A percentile compares a stretch with the other conserved stretches of the same genome.
Conservation (phyloP, 805 yeast genomes). For the Pichia exigua region DNA sequence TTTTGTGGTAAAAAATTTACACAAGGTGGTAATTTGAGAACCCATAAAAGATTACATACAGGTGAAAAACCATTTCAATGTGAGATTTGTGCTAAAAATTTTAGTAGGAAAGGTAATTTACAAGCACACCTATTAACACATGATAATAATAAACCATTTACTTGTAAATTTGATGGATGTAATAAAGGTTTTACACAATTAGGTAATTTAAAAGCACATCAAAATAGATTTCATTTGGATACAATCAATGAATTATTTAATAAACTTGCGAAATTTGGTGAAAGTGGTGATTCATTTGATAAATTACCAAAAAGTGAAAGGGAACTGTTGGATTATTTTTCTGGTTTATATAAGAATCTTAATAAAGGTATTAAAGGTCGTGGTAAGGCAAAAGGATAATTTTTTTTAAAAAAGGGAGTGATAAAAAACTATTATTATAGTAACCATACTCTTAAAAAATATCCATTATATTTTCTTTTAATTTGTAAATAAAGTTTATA, state of each 20-base stretch:
- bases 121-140: slow-evolving; percentile 85
- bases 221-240: slow-evolving; percentile 75
- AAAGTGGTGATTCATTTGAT: slow-evolving; percentile 38
- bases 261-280: slow-evolving; percentile 50
- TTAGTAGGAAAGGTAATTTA: slow-evolving; percentile 86
- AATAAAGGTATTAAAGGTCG: slow-evolving; percentile 90
- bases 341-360: slow-evolving; percentile 75
- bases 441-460: too few species aligned
- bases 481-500: too few species aligned
- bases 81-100: slow-evolving; percentile 63
- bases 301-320: slow-evolving; percentile 53
- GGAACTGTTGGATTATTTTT: slow-evolving; percentile 67
- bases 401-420: too few species aligned
- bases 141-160: slow-evolving; percentile 66
- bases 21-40: slow-evolving; percentile 83
- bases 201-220: slow-evolving; percentile 91
- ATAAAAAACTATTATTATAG: too few species aligned
- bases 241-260: slow-evolving; percentile 63
- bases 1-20: slow-evolving; percentile 78
- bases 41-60: slow-evolving; percentile 80
- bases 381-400: slow-evolving; percentile 39
- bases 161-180: slow-evolving; percentile 75
- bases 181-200: slow-evolving; percentile 82
- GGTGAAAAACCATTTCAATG: slow-evolving; percentile 90
- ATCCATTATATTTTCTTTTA: too few species aligned